Evolutionary conservation across 305 asterid genomes (phyloP).

Genomic region (Fraxinus baroniana): DNA sequence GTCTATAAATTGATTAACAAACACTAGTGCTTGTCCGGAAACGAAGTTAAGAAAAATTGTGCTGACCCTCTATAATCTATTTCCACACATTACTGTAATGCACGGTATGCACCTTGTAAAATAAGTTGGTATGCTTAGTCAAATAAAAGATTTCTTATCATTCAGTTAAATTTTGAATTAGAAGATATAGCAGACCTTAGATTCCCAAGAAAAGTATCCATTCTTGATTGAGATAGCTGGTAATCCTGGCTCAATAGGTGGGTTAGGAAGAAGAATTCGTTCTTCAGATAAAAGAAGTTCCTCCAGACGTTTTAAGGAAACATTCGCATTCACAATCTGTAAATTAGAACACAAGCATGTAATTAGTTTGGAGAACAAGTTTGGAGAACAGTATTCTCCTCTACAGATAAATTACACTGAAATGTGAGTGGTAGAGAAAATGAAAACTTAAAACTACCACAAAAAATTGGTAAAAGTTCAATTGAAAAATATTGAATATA

Average conservation of each 20-base stretch:
- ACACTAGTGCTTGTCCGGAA: not conserved
- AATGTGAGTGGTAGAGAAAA: not conserved
- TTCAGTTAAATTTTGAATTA: not conserved
- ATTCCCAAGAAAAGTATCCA: slow-evolving; percentile 91
- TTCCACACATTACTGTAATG: not conserved
- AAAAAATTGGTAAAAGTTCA: not conserved
- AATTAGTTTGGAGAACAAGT: not conserved
- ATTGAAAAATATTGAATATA: not conserved
- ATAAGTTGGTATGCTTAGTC: not conserved
- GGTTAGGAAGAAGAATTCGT: slow-evolving; percentile 69
- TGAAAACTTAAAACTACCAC: not conserved
- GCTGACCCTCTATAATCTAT: not conserved
- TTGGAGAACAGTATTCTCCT: slow-evolving; percentile 6
- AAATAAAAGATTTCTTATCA: not conserved
- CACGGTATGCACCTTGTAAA: not conserved
- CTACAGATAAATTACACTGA: not conserved
- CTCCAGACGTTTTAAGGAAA: slow-evolving; percentile 86
- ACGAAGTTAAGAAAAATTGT: not conserved
- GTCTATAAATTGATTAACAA: not conserved
- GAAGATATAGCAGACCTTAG: slow-evolving; percentile 49
- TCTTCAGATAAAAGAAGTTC: slow-evolving; percentile 82
- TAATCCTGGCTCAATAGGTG: slow-evolving; percentile 61
- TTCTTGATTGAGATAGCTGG: slow-evolving; percentile 84
- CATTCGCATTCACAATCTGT: slow-evolving; percentile 88
- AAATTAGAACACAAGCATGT: slow-evolving; percentile 16